Evolutionary conservation across 1,284 basidiomycete genomes (phyloP).

Genomic region (Anthracocystis setariae): DNA sequence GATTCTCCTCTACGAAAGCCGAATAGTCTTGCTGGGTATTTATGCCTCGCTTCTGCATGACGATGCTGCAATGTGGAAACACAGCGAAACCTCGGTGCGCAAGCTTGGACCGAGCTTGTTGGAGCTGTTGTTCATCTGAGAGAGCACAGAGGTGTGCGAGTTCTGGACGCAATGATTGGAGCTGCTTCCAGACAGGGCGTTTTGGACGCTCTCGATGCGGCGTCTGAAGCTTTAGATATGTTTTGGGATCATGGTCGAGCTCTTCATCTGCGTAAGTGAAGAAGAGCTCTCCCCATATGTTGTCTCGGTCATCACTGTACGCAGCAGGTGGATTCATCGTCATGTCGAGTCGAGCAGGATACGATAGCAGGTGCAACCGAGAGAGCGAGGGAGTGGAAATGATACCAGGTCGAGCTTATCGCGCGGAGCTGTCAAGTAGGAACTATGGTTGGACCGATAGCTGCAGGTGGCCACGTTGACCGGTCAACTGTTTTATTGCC

Average conservation of each 20-base stretch:
- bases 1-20: constrained; percentile 24
- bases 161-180: constrained; percentile 20
- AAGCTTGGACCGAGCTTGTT: neutral
- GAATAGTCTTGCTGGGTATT: constrained; percentile 22
- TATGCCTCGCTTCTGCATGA: constrained; percentile 14
- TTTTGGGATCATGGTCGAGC: constrained; percentile 23
- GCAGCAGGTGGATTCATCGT: neutral
- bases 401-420: no score
- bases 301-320: neutral
- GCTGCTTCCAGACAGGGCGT: constrained; percentile 22
- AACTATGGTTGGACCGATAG: no score
- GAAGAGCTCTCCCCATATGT: constrained; percentile 23
- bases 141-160: constrained; percentile 5
- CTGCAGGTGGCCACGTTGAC: no score
- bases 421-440: no score
- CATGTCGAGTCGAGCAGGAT: constrained; percentile 3
- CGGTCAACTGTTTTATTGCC: no score
- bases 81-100: constrained; percentile 26
- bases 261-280: constrained; percentile 26
- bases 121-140: constrained; percentile 8
- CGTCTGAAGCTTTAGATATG: constrained; percentile 18
- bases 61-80: constrained; percentile 15
- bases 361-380: neutral
- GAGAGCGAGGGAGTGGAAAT: neutral
- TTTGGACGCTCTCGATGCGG: constrained; percentile 30